A percentile compares a stretch with the other conserved stretches of the same genome.
phyloP scores from a whole-genome alignment of 2,329 filamentous ascomycete species.

The Mycosphaerella arachidis region DNA sequence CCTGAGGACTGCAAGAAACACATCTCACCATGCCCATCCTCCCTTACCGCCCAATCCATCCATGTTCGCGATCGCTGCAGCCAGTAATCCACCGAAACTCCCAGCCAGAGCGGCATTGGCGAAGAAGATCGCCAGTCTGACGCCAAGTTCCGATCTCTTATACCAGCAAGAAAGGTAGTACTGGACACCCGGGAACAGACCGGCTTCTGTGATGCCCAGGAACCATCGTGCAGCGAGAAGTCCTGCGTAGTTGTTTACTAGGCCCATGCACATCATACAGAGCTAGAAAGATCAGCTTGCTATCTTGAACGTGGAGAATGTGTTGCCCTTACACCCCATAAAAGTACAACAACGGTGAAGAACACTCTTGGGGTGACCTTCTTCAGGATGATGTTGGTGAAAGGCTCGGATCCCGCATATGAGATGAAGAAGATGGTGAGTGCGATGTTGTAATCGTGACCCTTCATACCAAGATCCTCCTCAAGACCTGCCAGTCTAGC shows the following conservation, averaged over 20 bases:
- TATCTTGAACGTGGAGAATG: neutral
- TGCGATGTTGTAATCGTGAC: slow-evolving; percentile 65
- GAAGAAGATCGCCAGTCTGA: slow-evolving; percentile 67
- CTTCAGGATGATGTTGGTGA: slow-evolving; percentile 78
- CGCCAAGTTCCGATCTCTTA: slow-evolving; percentile 68
- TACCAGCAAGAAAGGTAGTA: slow-evolving; percentile 87
- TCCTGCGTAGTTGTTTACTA: slow-evolving; percentile 27
- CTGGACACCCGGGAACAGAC: slow-evolving; percentile 64
- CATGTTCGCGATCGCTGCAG: slow-evolving; percentile 68
- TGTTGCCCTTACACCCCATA: slow-evolving; percentile 51
- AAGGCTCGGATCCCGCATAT: slow-evolving; percentile 72
- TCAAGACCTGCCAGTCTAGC: slow-evolving; percentile 56
- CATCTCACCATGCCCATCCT: slow-evolving; percentile 34
- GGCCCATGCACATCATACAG: slow-evolving; percentile 22
- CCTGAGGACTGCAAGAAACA: neutral
- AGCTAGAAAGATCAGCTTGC: neutral
- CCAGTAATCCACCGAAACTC: slow-evolving; percentile 70
- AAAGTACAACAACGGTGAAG: slow-evolving; percentile 68
- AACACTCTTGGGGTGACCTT: slow-evolving; percentile 70
- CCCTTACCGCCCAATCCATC: slow-evolving; percentile 53
- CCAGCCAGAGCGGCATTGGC: slow-evolving; percentile 75
- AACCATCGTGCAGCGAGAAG: slow-evolving; percentile 30
- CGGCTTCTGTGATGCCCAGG: slow-evolving; percentile 30
- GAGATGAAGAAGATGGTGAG: slow-evolving; percentile 85
- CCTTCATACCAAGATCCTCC: slow-evolving; percentile 58